These are phyloP conservation scores for Allium fistulosum DNA, from an alignment of 106 monocot species.

Conservation along the genomic window DNA sequence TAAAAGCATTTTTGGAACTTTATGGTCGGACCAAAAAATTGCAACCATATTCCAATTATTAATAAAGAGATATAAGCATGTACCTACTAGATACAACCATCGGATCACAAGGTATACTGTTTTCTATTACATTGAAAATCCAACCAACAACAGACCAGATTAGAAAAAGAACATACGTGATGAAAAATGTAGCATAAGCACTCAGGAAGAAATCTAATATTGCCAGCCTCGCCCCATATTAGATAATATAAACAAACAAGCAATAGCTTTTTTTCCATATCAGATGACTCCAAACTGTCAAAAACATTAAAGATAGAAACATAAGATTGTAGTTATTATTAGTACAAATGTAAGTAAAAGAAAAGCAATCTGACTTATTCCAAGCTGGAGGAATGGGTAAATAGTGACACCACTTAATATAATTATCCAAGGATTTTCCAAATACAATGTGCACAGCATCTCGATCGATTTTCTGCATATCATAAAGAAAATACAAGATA, in stretches of 20 bases:
- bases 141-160: too few relatives aligned
- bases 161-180: conserved; percentile 59
- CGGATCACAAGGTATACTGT: too few relatives aligned
- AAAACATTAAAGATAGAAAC: not conserved
- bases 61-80: too few relatives aligned
- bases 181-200: conserved; percentile 97
- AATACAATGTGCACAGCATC: conserved; percentile 71
- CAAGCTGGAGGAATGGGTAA: conserved; percentile 75
- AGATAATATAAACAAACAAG: conserved; percentile 77
- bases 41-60: too few relatives aligned
- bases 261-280: conserved; percentile 71
- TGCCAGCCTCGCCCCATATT: conserved; percentile 93
- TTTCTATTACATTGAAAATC: too few relatives aligned
- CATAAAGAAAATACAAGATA: too few relatives aligned
- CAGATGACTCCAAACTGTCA: conserved; percentile 45
- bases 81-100: too few relatives aligned
- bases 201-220: conserved; percentile 90
- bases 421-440: conserved; percentile 74
- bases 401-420: conserved; percentile 89
- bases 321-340: too few relatives aligned
- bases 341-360: not conserved
- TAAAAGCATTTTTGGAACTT: too few relatives aligned
- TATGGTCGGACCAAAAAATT: too few relatives aligned
- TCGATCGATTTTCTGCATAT: conserved; percentile 72
- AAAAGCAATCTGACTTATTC: conserved; percentile 46